Conservation (phyloP, 441 rosid species). For the Gossypium gossypioides region DNA sequence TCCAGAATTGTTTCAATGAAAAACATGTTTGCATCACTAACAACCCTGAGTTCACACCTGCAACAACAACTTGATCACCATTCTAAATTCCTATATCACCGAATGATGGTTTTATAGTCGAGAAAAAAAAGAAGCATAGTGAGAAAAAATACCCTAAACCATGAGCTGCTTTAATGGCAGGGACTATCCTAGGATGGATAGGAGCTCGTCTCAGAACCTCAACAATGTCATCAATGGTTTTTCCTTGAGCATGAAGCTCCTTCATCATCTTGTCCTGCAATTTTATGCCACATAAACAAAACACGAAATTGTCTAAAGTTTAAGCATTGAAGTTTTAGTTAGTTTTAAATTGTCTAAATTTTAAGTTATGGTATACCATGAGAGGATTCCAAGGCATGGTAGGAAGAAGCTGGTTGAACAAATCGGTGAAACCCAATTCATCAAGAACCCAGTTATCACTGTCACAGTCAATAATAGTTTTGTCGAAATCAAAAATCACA, state of each 20-base stretch:
- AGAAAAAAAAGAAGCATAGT: neutral
- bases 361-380: constrained; percentile 32
- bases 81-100: neutral
- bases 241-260: constrained; percentile 38
- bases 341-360: neutral
- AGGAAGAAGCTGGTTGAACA: constrained; percentile 61
- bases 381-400: constrained; percentile 75
- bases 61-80: neutral
- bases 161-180: constrained; percentile 33
- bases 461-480: constrained; percentile 64
- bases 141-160: constrained; percentile 34
- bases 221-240: constrained; percentile 31
- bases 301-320: neutral
- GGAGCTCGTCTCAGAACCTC: constrained; percentile 34
- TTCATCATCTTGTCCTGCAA: constrained; percentile 50
- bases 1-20: constrained; percentile 65
- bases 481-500: constrained; percentile 58
- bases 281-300: neutral
- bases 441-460: constrained; percentile 72
- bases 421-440: constrained; percentile 47
- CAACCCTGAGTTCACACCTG: constrained; percentile 47
- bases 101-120: neutral
- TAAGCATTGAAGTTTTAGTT: neutral
- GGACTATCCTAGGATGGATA: constrained; percentile 26
- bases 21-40: constrained; percentile 73